Base-by-base conservation (phyloP, 768 basidiomycete genomes). In the Sarcodon aspratus region DNA sequence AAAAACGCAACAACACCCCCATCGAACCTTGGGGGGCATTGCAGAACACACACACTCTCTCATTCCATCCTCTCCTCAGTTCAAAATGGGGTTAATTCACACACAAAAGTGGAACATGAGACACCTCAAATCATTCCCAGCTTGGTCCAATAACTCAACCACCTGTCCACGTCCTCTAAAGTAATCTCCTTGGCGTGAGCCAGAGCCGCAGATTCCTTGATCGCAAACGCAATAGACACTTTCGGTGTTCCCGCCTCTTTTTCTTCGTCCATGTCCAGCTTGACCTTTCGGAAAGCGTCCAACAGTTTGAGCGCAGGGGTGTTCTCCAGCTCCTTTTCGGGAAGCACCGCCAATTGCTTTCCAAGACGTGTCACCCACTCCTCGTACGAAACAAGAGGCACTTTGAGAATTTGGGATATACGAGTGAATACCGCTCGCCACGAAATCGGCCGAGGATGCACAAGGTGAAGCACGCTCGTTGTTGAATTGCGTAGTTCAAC, bases 401-500 rank as follows among this genome's bases (percentile, higher is more conserved):
- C 55, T 15, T 33, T 7, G 13, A 51, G 40, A n/a, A 9, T n/a
- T 33, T 36, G 15, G 12, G 57, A 10, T 46, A 58, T 17, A 15
- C 48, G 33, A 33, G 15, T 13, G 11, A 58, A 27, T 21, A 58
- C n/a, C 33, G n/a, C 42, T 12, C 33, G 15, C 50, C 54, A 55
- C n/a, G 44, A 47, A 17, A 55, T 31, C 8, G 48, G 44, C 10
- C 17, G 21, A 17, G 57, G 54, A 18, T 52, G 51, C 13, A 44
- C 48, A 11, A 54, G 21, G 10, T 63, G 49, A 9, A 58, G 53
- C 9, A 53, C 48, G 8, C 46, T 45, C 17, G 52, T 62, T 33
- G 40, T 58, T 35, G 52, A 54, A 36, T 51, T 48, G 33, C 59
- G 52, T 53, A 66, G 58, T 18, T 61, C 59, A n/a, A 59, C 44